These are phyloP conservation scores for Verbena officinalis DNA, from an alignment of 257 asterid species.

Conservation along the genomic window DNA sequence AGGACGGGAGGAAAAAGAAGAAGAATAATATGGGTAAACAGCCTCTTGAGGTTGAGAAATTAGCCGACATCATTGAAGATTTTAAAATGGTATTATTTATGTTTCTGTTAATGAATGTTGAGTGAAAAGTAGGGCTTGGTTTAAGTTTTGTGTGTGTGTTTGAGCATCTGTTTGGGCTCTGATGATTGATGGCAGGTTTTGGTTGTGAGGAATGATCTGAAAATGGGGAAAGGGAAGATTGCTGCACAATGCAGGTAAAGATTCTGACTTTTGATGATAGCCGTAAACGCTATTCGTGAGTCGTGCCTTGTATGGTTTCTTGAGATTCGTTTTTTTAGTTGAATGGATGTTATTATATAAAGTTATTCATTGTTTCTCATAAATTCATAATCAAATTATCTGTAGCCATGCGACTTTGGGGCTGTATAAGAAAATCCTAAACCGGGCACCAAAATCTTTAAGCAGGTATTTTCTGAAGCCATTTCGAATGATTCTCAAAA, in stretches of 20 bases:
- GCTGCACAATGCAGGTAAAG: slow-evolving; percentile 97
- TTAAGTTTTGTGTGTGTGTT: slow-evolving; percentile 15
- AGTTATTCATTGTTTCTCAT: neutral
- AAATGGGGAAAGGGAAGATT: slow-evolving; percentile 99
- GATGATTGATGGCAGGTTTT: slow-evolving; percentile 65
- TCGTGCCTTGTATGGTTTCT: neutral
- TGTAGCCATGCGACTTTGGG: slow-evolving; percentile 95
- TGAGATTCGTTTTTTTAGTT: neutral
- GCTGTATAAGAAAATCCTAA: slow-evolving; percentile 75
- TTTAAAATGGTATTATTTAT: slow-evolving; percentile 78
- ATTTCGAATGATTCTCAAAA: slow-evolving; percentile 19
- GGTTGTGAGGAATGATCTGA: slow-evolving; percentile 95
- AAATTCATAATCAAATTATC: slow-evolving; percentile 11
- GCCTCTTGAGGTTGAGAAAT: slow-evolving; percentile 69
- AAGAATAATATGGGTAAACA: slow-evolving; percentile 52
- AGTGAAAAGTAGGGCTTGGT: neutral
- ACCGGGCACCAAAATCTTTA: slow-evolving; percentile 86
- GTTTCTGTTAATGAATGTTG: slow-evolving; percentile 3
- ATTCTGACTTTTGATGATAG: neutral
- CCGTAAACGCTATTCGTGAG: neutral
- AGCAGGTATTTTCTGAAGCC: slow-evolving; percentile 53
- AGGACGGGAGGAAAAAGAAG: slow-evolving; percentile 53
- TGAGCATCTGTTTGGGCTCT: slow-evolving; percentile 15
- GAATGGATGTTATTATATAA: slow-evolving; percentile 3
- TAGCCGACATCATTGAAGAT: slow-evolving; percentile 85